A percentile compares a stretch with the other conserved stretches of the same genome.
phyloP scores from a whole-genome alignment of 768 basidiomycete species.

The Mycena amicta region DNA sequence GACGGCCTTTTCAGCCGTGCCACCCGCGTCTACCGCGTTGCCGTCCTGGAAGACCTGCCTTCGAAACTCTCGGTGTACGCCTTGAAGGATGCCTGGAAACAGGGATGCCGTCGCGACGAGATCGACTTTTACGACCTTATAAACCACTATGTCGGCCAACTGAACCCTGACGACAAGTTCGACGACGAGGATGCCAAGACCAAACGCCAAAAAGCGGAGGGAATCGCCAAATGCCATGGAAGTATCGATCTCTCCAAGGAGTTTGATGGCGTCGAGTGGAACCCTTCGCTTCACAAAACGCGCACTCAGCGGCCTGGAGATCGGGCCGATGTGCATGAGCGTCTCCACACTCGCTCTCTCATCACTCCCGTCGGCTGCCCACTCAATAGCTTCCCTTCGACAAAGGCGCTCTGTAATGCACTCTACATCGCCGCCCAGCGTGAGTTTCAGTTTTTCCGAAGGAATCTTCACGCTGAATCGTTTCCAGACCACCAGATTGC shows the following conservation, averaged over 20 bases:
- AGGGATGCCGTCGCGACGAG: constrained; percentile 5
- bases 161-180: background rate
- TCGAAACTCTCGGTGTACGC: constrained; percentile 1
- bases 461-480: too few relatives aligned
- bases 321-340: background rate
- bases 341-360: constrained; percentile 4
- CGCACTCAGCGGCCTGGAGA: background rate
- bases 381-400: background rate
- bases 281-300: background rate
- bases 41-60: background rate
- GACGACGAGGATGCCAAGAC: background rate
- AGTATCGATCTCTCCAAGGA: constrained; percentile 1
- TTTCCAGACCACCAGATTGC: constrained; percentile 2
- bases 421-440: background rate
- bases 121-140: constrained; percentile 6
- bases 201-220: background rate
- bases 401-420: background rate
- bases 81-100: constrained; percentile 5
- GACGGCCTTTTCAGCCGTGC: constrained; percentile 12
- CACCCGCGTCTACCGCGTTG: constrained; percentile 8
- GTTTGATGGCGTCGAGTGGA: background rate
- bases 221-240: constrained; percentile 5
- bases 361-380: constrained; percentile 5
- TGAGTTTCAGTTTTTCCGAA: too few relatives aligned
- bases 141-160: background rate